Base-by-base conservation (phyloP, 306 rosid species). In the Echinosophora koreensis region DNA sequence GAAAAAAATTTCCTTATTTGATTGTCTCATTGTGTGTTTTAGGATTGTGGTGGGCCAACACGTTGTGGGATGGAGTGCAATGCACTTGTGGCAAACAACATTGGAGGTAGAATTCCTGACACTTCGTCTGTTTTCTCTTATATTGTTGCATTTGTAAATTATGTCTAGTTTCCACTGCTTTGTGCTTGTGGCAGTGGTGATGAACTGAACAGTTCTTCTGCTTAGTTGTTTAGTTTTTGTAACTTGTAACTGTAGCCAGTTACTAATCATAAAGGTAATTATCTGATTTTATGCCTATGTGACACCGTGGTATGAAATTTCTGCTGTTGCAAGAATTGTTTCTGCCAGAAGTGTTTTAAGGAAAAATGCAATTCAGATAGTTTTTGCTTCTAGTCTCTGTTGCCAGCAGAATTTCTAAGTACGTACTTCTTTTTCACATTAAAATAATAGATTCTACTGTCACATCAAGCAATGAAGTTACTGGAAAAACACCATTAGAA, bases 1-100 rank as follows among this genome's bases (percentile, higher is more conserved):
- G 22, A 22, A 22, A 22, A 30, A 30, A 30, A 30, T 1, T 3
- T 67, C 15, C 77, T 74, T 50, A 73, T 69, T 79, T 68, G 50
- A 28, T 67, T 81, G 46, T 39, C 17, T 65, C 69, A 44, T 78
- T 84, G 80, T 41, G 18, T 82, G 49, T 64, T 79, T 80, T 79
- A 95, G 99, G 92, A 88, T 50, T 95, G 97, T 82, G 96, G 97
- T 58, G 99, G 97, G 18, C 90, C 97, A 38, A 80, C 77, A 0
- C 97, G 51, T 35, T 95, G 98, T 83, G 97, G 96, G 69, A 92
- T 85, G 92, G 89, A 76, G 38, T 95, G 97, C 82, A 88, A 87
- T 82, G 97, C 97, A 60, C 97, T 95, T 78, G 87, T 85, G 77
- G 90, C 89, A 37, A 79, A 81, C 66, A 82, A 81, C 22, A 65